Conservation (phyloP, 2,329 filamentous ascomycete genomes). For the Hypomyces rosellus region DNA sequence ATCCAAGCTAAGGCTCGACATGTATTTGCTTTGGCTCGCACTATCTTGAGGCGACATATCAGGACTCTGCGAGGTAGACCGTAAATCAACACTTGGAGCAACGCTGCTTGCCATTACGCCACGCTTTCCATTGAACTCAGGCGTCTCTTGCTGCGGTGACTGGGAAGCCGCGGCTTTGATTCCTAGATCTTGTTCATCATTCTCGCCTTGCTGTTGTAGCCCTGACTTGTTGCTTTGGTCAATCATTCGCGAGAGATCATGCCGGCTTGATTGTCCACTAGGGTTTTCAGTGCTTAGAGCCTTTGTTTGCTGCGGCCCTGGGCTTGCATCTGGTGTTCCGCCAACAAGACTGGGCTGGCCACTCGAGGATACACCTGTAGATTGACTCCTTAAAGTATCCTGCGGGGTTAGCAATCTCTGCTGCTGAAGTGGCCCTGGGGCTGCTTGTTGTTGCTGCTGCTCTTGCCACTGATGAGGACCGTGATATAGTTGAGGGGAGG, state of each 20-base stretch:
- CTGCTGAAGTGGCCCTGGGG: not conserved
- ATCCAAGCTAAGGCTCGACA: not conserved
- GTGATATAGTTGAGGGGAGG: slow-evolving; percentile 8
- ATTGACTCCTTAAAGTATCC: not conserved
- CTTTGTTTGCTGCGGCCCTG: not conserved
- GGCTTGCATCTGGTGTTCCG: not conserved
- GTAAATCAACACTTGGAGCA: not conserved
- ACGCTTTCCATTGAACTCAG: not conserved
- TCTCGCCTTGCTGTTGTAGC: not conserved
- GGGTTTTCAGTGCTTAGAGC: not conserved
- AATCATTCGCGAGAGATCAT: not conserved
- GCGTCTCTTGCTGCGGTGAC: not conserved
- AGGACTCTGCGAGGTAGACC: not conserved
- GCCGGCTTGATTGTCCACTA: not conserved
- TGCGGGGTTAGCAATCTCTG: not conserved
- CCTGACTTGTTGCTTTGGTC: not conserved
- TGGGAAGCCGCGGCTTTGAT: not conserved
- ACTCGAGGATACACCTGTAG: not conserved
- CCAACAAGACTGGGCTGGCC: not conserved
- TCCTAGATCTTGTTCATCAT: not conserved
- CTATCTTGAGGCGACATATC: no score
- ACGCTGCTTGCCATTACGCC: not conserved
- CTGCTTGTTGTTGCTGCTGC: not conserved
- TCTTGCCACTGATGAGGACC: slow-evolving; percentile 6
- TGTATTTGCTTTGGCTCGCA: no score